phyloP scores from a whole-genome alignment of 345 rosid species.

The Schrenkiella parvula region DNA sequence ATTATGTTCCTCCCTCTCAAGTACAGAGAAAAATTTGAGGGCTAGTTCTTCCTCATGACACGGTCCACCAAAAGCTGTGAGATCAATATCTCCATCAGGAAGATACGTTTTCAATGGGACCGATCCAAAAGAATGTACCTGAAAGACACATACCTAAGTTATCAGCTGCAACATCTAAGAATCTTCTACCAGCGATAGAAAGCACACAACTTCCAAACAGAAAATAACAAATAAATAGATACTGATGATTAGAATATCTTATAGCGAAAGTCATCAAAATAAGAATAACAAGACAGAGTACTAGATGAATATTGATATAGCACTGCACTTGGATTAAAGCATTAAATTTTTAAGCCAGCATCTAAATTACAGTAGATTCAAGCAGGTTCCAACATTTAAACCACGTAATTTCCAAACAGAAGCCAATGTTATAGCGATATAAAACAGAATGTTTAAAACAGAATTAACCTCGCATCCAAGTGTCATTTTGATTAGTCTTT shows the following conservation, averaged over 20 bases:
- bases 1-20: conserved; percentile 67
- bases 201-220: not conserved
- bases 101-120: conserved; percentile 95
- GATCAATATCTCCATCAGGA: conserved; percentile 95
- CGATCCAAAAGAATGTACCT: conserved; percentile 91
- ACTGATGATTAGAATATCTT: not conserved
- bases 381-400: not conserved
- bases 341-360: not conserved
- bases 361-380: not conserved
- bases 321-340: not conserved
- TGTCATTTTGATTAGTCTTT: conserved; percentile 41
- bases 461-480: conserved; percentile 57
- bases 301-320: not conserved
- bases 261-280: not conserved
- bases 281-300: not conserved
- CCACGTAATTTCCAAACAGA: not conserved
- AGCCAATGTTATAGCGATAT: not conserved
- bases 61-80: conserved; percentile 68
- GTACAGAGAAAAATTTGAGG: conserved; percentile 49
- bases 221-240: not conserved
- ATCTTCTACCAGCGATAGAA: not conserved
- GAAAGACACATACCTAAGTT: conserved; percentile 17
- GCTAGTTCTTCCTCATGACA: conserved; percentile 62
- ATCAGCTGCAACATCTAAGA: not conserved
- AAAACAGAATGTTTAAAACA: not conserved